Evolutionary conservation across 352 stramenopile species (phyloP), one percentile per base, ranked within the genome.

Genomic region (Pythium rhizo-oryzae): DNA sequence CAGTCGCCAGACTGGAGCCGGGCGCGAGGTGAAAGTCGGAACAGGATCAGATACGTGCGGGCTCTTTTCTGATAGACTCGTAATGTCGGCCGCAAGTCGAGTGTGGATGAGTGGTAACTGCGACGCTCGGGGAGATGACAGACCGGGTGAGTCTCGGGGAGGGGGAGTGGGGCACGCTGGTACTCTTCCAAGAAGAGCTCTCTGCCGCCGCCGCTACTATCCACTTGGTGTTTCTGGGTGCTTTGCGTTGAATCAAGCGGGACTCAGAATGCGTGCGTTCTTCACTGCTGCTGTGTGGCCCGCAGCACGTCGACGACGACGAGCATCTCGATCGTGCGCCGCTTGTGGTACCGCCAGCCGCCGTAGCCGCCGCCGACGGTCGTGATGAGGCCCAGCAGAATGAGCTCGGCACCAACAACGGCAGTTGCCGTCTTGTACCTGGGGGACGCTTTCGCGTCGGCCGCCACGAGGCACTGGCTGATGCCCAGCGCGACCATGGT

Each of bases 321-420:
- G n/a, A 58, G 54, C 5, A 55, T 58, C 46, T 62, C 52, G 16
- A 63, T 35, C 54, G 50, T 46, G 21, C 57, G 41, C 30, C 54
- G 53, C 44, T 59, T 62, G 53, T 62, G 51, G 54, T 69, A 69
- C 23, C 30, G 15, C 53, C 41, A 69, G 11, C 53, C 53, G 43
- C 62, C 62, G 54, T 58, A 62, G n/a, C 53, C 33, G 8, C 62
- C 62, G 15, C 43, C 53, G 3, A 63, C 24, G 12, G 16, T 25
- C 19, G 24, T 18, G 18, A 49, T 6, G 21, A 58, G 2, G 2
- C 62, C 62, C 41, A 63, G 28, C 24, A 62, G 7, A 7, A 69
- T 44, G 23, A 62, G 28, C 21, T 54, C 37, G 5, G 43, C 7
- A 12, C 62, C 62, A 12, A 46, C 62, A 2, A 52, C 13, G 2